phyloP scores from a whole-genome alignment of 805 yeast genomes.

The Zygoascus flipseniorum region DNA sequence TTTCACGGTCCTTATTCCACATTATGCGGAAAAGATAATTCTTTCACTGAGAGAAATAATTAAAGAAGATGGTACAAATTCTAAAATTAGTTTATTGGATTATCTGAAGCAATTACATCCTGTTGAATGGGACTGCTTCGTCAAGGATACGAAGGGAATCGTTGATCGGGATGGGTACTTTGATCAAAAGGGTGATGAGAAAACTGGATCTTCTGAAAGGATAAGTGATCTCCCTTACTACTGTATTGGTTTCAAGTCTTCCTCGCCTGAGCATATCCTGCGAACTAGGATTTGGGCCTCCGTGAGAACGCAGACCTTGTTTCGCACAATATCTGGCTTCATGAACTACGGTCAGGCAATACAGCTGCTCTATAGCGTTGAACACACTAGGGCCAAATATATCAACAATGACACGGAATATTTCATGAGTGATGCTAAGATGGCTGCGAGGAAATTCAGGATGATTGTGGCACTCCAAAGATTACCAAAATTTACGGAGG shows the following conservation, averaged over 20 bases:
- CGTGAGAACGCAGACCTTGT: conserved; percentile 71
- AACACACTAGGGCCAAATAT: conserved; percentile 23
- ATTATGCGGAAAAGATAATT: conserved; percentile 74
- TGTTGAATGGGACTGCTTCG: conserved; percentile 75
- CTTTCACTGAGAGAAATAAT: conserved; percentile 71
- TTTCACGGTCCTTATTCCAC: conserved; percentile 79
- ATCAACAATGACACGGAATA: conserved; percentile 4
- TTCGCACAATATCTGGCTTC: conserved; percentile 77
- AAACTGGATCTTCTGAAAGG: conserved; percentile 20
- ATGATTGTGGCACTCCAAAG: conserved; percentile 83
- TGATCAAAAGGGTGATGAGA: background rate
- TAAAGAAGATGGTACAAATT: conserved; percentile 53
- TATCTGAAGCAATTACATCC: conserved; percentile 67
- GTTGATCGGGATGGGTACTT: conserved; percentile 9
- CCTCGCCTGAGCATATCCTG: conserved; percentile 52
- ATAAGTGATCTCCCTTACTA: conserved; percentile 61
- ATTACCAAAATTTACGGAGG: conserved; percentile 61
- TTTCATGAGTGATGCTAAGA: conserved; percentile 30
- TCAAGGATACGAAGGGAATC: conserved; percentile 53
- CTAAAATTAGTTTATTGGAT: conserved; percentile 63
- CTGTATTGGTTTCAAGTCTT: conserved; percentile 62
- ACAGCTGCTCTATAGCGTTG: conserved; percentile 57
- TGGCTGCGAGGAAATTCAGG: conserved; percentile 80
- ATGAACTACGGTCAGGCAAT: conserved; percentile 71
- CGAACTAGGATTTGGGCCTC: conserved; percentile 88